Evolutionary conservation across 139 green algal species (phyloP).

Genomic region (Deuterostichococcus epilithicus): DNA sequence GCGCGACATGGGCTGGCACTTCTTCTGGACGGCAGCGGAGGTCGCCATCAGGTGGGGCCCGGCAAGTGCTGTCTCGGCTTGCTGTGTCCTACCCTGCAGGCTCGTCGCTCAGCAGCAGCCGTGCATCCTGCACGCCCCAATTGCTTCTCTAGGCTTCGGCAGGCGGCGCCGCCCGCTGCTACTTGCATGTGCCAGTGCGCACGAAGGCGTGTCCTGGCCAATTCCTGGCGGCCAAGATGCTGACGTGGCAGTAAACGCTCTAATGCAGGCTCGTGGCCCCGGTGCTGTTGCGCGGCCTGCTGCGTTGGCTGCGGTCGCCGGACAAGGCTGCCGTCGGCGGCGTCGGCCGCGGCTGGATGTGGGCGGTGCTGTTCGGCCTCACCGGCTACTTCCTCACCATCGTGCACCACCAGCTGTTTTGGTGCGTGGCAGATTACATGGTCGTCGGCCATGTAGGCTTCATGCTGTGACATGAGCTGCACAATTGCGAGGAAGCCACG

Average conservation of each 20-base stretch:
- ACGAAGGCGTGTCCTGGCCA: too few relatives aligned
- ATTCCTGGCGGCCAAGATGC: too few relatives aligned
- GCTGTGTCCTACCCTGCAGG: too few relatives aligned
- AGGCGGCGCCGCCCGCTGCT: too few relatives aligned
- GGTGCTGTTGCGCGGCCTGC: constrained; percentile 64
- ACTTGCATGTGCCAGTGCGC: too few relatives aligned
- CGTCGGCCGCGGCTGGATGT: constrained; percentile 65
- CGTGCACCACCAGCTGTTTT: constrained; percentile 80
- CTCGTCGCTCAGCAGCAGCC: constrained; percentile 1
- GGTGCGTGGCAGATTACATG: constrained; percentile 31
- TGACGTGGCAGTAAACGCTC: background rate
- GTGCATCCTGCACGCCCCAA: constrained; percentile 3
- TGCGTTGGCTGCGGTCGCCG: constrained; percentile 52
- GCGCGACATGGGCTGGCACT: constrained; percentile 36
- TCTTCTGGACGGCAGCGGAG: constrained; percentile 46
- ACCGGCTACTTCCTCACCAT: constrained; percentile 48
- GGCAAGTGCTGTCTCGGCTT: too few relatives aligned
- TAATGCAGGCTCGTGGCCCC: constrained; percentile 60
- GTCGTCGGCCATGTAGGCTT: too few relatives aligned
- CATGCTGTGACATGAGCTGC: too few relatives aligned
- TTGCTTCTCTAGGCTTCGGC: too few relatives aligned
- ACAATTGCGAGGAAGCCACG: too few relatives aligned
- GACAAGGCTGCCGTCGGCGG: constrained; percentile 19
- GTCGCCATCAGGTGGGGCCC: constrained; percentile 39
- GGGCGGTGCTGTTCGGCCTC: constrained; percentile 46